A percentile compares a stretch with the other conserved stretches of the same genome.
These are phyloP conservation scores for Coniella lustricola DNA, from an alignment of 2,329 filamentous ascomycete species.

Conservation along the genomic window DNA sequence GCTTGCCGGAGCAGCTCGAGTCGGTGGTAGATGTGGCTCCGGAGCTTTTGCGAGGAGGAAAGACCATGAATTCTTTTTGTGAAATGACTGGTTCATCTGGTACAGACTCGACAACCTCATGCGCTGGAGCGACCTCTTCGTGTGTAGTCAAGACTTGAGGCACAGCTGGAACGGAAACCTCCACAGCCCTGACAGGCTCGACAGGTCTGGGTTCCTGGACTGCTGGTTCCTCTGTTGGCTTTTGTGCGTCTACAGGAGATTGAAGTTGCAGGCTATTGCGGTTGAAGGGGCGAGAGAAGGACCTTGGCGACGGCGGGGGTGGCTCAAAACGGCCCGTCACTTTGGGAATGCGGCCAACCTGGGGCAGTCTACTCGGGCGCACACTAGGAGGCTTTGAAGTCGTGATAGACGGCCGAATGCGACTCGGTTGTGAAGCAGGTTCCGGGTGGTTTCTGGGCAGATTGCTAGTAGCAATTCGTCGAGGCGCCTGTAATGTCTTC, in stretches of 20 bases:
- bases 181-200: constrained; percentile 28
- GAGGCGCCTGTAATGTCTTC: not conserved
- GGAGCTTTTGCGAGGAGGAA: constrained; percentile 60
- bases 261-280: constrained; percentile 39
- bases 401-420: not conserved
- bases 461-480: not conserved
- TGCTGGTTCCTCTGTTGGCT: constrained; percentile 33
- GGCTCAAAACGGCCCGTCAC: constrained; percentile 65
- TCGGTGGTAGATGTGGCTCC: constrained; percentile 48
- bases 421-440: not conserved
- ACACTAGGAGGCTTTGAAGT: constrained; percentile 13
- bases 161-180: constrained; percentile 31
- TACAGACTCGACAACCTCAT: constrained; percentile 24
- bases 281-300: constrained; percentile 80
- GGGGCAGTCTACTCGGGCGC: constrained; percentile 61
- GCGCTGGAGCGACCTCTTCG: constrained; percentile 25
- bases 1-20: constrained; percentile 60
- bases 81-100: constrained; percentile 26
- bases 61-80: constrained; percentile 62
- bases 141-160: constrained; percentile 25
- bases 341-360: constrained; percentile 79
- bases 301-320: constrained; percentile 55
- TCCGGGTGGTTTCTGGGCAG: constrained; percentile 2
- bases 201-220: constrained; percentile 42
- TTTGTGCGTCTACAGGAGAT: constrained; percentile 22